Evolutionary conservation across 169 alveolate species (phyloP).

Genomic region (Condylostoma magnum): DNA sequence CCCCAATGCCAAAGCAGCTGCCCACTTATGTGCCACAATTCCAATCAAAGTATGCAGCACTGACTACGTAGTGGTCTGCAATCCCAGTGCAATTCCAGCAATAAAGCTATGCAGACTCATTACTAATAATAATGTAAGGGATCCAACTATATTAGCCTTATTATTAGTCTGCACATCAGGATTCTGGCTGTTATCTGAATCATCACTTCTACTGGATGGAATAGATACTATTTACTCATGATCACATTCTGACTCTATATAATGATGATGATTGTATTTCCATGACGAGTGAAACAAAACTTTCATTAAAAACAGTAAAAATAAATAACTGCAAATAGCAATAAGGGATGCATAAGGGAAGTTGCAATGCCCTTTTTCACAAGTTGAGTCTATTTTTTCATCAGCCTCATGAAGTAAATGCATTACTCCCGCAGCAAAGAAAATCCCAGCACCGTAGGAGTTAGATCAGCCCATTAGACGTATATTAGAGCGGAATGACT

Average conservation of each 20-base stretch:
- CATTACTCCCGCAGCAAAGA: neutral
- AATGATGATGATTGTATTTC: neutral
- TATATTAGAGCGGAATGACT: neutral
- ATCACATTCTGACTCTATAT: neutral
- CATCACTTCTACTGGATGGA: too few relatives aligned
- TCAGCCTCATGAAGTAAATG: neutral
- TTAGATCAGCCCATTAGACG: neutral
- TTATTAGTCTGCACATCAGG: neutral
- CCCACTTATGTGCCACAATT: neutral
- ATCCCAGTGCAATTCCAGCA: slow-evolving; percentile 28
- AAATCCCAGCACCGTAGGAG: neutral
- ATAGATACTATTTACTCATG: too few relatives aligned
- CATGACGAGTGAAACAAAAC: neutral
- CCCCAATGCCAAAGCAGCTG: slow-evolving; percentile 10
- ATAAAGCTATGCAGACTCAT: neutral
- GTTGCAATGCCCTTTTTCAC: neutral
- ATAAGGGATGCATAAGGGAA: neutral
- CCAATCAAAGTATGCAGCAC: neutral
- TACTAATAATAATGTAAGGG: neutral
- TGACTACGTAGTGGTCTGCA: neutral
- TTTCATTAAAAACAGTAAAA: neutral
- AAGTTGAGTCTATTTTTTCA: neutral
- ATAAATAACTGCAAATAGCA: neutral
- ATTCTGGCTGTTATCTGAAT: too few relatives aligned
- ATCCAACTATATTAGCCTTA: neutral